A percentile compares a stretch with the other conserved stretches of the same genome.
phyloP scores from a whole-genome alignment of 2,329 filamentous ascomycete genomes.

The Pseudogymnoascus sp. region DNA sequence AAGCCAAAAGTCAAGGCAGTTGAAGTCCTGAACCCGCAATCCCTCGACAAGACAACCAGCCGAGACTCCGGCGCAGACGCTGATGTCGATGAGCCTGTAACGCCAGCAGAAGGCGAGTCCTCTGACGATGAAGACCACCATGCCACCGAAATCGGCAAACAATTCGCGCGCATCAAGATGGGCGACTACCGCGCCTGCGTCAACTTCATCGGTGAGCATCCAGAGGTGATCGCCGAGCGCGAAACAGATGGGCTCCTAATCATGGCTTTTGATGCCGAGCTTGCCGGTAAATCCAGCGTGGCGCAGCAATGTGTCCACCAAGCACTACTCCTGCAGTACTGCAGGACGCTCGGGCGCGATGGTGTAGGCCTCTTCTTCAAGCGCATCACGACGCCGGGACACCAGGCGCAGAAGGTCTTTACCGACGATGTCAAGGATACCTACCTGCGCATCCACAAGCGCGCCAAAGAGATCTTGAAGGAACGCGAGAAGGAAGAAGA shows the following conservation, averaged over 20 bases:
- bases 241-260: constrained; percentile 88
- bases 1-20: constrained; percentile 45
- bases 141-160: constrained; percentile 67
- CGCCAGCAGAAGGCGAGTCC: constrained; percentile 41
- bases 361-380: constrained; percentile 93
- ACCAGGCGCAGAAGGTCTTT: constrained; percentile 88
- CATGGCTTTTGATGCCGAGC: constrained; percentile 81
- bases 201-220: constrained; percentile 71
- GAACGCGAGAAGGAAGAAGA: constrained; percentile 46
- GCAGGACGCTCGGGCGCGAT: constrained; percentile 69
- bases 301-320: constrained; percentile 88
- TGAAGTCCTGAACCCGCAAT: constrained; percentile 68
- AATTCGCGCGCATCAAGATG: constrained; percentile 71
- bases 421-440: constrained; percentile 86
- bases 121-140: constrained; percentile 68
- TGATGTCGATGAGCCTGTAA: constrained; percentile 47
- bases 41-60: constrained; percentile 33
- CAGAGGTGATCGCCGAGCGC: constrained; percentile 68
- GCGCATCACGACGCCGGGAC: constrained; percentile 79
- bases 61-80: constrained; percentile 50
- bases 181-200: constrained; percentile 67
- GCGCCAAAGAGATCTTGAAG: constrained; percentile 44
- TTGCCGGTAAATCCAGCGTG: constrained; percentile 67
- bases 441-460: constrained; percentile 70
- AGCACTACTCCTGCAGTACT: constrained; percentile 88